These are phyloP conservation scores for Ilex paraguariensis DNA, from an alignment of 305 asterid genomes.

Conservation along the genomic window DNA sequence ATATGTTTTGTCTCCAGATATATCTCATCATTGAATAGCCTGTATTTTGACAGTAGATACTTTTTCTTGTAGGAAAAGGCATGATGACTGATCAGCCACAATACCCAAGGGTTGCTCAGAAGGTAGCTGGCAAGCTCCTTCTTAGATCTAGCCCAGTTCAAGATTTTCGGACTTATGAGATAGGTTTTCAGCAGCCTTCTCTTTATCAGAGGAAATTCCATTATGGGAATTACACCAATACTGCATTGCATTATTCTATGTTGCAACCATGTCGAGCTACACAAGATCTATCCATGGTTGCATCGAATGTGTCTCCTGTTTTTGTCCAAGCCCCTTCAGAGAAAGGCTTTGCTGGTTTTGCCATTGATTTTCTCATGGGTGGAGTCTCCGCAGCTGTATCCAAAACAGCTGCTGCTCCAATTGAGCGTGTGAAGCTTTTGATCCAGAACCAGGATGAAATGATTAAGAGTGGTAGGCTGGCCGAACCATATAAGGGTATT, in stretches of 20 bases:
- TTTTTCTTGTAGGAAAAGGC: background rate
- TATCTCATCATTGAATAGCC: no score
- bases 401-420: constrained; percentile 71
- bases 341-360: constrained; percentile 48
- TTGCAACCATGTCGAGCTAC: constrained; percentile 25
- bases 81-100: constrained; percentile 38
- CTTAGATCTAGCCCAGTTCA: constrained; percentile 21
- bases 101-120: constrained; percentile 35
- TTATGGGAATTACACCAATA: constrained; percentile 37
- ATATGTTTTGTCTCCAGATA: no score
- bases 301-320: constrained; percentile 36
- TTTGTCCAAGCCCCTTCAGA: constrained; percentile 58
- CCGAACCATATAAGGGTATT: constrained; percentile 61
- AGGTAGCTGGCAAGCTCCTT: constrained; percentile 32
- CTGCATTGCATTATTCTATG: constrained; percentile 28
- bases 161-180: constrained; percentile 17
- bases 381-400: constrained; percentile 79
- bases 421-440: constrained; percentile 66
- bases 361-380: constrained; percentile 65
- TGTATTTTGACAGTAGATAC: no score
- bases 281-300: constrained; percentile 28
- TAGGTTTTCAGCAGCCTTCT: constrained; percentile 20
- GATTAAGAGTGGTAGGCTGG: constrained; percentile 60
- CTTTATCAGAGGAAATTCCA: constrained; percentile 24
- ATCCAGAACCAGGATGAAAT: constrained; percentile 74